These are phyloP conservation scores for Leptographium flavum DNA, from an alignment of 2,329 filamentous ascomycete genomes.

Conservation along the genomic window DNA sequence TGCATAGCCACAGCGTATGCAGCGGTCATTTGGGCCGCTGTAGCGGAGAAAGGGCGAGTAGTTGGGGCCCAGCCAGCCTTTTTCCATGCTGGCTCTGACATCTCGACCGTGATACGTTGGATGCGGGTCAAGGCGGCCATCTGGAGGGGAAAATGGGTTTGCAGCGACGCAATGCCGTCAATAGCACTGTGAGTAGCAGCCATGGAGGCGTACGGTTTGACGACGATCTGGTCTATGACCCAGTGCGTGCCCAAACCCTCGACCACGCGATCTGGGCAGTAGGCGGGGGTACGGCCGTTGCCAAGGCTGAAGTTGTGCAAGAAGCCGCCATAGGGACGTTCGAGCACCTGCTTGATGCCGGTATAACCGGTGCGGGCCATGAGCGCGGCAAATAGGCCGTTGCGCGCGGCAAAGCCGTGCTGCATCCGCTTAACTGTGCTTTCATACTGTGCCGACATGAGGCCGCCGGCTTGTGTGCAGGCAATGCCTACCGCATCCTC, in stretches of 20 bases:
- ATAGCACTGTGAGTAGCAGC: constrained; percentile 21
- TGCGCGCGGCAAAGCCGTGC: constrained; percentile 29
- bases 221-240: constrained; percentile 19
- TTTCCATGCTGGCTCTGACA: too few relatives aligned
- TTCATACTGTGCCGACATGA: constrained; percentile 28
- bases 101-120: constrained; percentile 9
- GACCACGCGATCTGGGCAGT: too few relatives aligned
- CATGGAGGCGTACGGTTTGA: constrained; percentile 24
- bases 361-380: constrained; percentile 23
- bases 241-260: constrained; percentile 19
- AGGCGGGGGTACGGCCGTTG: background rate
- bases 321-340: constrained; percentile 26
- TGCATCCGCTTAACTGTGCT: constrained; percentile 30
- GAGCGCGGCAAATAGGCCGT: constrained; percentile 24
- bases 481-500: constrained; percentile 25
- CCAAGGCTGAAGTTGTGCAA: constrained; percentile 21
- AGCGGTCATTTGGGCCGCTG: constrained; percentile 24
- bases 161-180: constrained; percentile 20
- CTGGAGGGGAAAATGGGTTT: constrained; percentile 14
- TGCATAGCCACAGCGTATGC: constrained; percentile 22
- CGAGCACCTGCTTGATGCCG: constrained; percentile 26
- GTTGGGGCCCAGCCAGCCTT: too few relatives aligned
- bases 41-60: constrained; percentile 18
- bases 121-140: constrained; percentile 14
- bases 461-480: constrained; percentile 23